Conservation (phyloP, 225 moss, liverwort and hornwort species). For the Ulota crispa region DNA sequence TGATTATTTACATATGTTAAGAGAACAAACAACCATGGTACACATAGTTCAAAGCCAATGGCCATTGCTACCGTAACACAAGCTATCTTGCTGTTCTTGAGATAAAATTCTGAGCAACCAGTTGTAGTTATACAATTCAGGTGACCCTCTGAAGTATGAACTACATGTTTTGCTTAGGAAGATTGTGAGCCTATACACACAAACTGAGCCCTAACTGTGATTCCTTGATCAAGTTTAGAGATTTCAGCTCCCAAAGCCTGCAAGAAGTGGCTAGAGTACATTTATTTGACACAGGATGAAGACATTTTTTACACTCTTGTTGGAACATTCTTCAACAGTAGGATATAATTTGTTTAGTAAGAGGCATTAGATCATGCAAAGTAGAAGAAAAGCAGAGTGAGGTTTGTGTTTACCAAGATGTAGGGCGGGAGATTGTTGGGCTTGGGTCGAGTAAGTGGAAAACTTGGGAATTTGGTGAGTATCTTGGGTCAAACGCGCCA, state of each 20-base stretch:
- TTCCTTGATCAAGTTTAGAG: too few species aligned
- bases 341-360: not conserved
- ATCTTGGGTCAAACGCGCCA: constrained; percentile 19
- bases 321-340: not conserved
- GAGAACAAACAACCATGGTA: too few species aligned
- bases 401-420: constrained; percentile 10
- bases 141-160: not conserved
- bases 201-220: not conserved
- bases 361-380: too few species aligned
- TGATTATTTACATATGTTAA: not conserved
- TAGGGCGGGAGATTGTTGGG: not conserved
- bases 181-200: too few species aligned
- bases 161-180: not conserved
- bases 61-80: too few species aligned
- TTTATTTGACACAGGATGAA: not conserved
- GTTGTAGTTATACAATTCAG: not conserved
- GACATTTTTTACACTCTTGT: not conserved
- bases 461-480: constrained; percentile 28
- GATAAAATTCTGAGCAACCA: not conserved
- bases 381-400: too few species aligned
- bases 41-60: not conserved
- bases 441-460: constrained; percentile 5
- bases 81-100: not conserved
- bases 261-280: too few species aligned
- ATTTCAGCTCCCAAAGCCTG: not conserved